Conservation (phyloP, 768 basidiomycete genomes). For the Termitomyces heimii region DNA sequence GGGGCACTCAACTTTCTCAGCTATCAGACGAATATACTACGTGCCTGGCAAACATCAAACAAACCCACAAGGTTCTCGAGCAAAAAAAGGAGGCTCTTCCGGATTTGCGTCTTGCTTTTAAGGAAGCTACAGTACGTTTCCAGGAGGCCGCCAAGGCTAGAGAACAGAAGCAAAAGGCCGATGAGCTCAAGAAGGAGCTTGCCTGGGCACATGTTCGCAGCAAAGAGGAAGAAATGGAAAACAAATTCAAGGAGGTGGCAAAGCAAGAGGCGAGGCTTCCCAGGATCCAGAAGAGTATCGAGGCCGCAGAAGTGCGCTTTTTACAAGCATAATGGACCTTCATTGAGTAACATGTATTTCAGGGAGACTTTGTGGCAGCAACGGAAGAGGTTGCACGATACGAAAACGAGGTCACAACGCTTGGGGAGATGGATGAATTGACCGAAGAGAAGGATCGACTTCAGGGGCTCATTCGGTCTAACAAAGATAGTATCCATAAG, state of each 20-base stretch:
- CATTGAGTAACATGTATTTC: neutral
- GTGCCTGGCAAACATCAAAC: conserved; percentile 66
- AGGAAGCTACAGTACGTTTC: conserved; percentile 53
- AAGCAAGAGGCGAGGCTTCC: conserved; percentile 28
- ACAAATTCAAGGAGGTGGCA: conserved; percentile 29
- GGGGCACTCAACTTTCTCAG: conserved; percentile 87
- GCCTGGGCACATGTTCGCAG: conserved; percentile 82
- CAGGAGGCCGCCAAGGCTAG: conserved; percentile 72
- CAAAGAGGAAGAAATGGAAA: conserved; percentile 56
- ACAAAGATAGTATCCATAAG: conserved; percentile 35
- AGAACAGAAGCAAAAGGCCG: conserved; percentile 60
- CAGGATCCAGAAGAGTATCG: conserved; percentile 29
- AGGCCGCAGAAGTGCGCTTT: conserved; percentile 26
- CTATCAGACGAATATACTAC: conserved; percentile 83
- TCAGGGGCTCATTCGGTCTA: conserved; percentile 35
- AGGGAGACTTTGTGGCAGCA: conserved; percentile 26
- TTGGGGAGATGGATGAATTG: conserved; percentile 29
- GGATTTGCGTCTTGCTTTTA: conserved; percentile 57
- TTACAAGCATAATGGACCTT: neutral
- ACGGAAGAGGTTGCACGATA: conserved; percentile 23
- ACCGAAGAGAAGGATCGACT: conserved; percentile 38
- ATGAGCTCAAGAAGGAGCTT: conserved; percentile 71
- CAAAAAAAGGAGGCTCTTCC: conserved; percentile 77
- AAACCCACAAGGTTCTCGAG: conserved; percentile 57
- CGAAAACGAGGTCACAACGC: conserved; percentile 22